Evolutionary conservation across 805 yeast species (phyloP).

Genomic region (Ogataea parapolymorpha): DNA sequence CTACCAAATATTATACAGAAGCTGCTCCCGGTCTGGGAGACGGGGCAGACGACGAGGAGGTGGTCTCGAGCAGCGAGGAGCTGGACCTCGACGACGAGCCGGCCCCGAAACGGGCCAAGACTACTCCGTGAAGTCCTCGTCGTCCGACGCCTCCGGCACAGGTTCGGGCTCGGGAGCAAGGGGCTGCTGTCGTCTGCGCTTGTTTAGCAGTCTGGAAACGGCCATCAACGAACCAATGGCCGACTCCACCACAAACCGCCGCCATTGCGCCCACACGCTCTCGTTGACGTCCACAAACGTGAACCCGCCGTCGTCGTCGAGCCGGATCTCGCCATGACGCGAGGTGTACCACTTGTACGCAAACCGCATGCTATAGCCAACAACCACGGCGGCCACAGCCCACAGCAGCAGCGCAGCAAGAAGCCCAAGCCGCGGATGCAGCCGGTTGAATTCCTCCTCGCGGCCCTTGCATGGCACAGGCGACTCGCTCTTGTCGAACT

Average conservation of each 20-base stretch:
- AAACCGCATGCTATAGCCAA: conserved; percentile 36
- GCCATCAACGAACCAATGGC: background rate
- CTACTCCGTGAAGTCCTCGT: conserved; percentile 6
- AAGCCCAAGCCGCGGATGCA: conserved; percentile 49
- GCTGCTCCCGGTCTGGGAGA: conserved; percentile 62
- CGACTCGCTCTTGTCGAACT: conserved; percentile 52
- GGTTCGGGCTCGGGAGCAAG: background rate
- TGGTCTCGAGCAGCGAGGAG: conserved; percentile 40
- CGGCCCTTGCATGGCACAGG: conserved; percentile 83
- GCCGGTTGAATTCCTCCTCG: conserved; percentile 58
- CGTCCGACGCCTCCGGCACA: conserved; percentile 1
- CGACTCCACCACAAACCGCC: conserved; percentile 24
- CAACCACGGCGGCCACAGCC: conserved; percentile 56
- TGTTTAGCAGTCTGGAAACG: conserved; percentile 24
- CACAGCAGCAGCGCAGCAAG: conserved; percentile 40
- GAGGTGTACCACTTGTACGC: conserved; percentile 25
- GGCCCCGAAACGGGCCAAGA: conserved; percentile 4
- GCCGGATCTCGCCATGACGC: conserved; percentile 74
- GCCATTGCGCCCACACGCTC: conserved; percentile 10
- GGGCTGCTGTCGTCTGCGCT: conserved; percentile 1
- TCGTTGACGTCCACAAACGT: conserved; percentile 32
- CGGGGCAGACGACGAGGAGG: conserved; percentile 48
- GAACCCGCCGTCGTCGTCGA: conserved; percentile 59
- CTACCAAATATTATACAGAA: conserved; percentile 76
- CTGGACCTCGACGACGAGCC: conserved; percentile 36